Conservation (phyloP, 129 eudicot species). For the Flaveria robusta region DNA sequence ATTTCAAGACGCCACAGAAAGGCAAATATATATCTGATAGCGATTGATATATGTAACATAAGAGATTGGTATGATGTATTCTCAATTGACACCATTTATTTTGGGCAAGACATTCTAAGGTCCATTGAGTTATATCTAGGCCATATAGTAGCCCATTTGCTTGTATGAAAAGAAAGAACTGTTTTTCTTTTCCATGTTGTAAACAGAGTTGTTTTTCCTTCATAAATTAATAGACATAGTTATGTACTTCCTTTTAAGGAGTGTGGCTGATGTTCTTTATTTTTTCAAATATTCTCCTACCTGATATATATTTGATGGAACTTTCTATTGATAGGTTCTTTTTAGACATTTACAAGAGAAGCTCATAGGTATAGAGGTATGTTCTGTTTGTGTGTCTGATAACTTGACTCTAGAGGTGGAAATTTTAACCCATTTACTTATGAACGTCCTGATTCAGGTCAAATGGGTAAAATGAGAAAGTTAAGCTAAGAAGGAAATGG, state of each 20-base stretch:
- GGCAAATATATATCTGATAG: background rate
- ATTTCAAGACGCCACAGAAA: background rate
- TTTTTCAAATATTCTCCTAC: slow-evolving; percentile 14
- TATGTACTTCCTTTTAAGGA: slow-evolving; percentile 2
- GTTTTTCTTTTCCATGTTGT: background rate
- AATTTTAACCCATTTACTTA: background rate
- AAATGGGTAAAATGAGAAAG: background rate
- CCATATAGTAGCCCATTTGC: background rate
- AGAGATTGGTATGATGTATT: background rate
- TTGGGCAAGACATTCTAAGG: background rate
- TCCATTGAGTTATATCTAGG: background rate
- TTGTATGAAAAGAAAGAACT: background rate
- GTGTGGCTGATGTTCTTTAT: slow-evolving; percentile 15
- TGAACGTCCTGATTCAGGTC: background rate
- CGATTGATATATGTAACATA: background rate
- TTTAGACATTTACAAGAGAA: slow-evolving; percentile 91
- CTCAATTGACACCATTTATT: background rate
- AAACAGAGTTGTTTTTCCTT: background rate
- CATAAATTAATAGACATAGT: background rate
- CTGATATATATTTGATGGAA: slow-evolving; percentile 19
- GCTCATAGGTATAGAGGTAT: slow-evolving; percentile 81
- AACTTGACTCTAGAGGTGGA: slow-evolving; percentile 9
- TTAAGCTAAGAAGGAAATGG: background rate
- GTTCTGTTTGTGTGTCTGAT: slow-evolving; percentile 22
- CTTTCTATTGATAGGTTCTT: slow-evolving; percentile 55